Base-by-base conservation (phyloP, 805 yeast species). In the Saturnispora silvae region DNA sequence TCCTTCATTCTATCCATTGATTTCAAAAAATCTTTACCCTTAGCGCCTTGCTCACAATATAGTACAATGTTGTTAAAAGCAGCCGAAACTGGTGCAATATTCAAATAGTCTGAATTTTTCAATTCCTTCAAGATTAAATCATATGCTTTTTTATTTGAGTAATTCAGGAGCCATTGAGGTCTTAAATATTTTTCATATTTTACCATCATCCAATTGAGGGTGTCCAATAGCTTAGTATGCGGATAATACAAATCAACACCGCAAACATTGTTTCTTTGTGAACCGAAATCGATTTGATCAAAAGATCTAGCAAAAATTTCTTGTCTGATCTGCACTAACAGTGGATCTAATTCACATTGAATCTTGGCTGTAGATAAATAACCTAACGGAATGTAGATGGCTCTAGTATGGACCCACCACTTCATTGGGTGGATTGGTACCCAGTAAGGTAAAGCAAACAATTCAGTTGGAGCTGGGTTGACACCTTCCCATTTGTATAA, bases 341-440 rank as follows among this genome's bases (percentile, higher is more conserved):
- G 58, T 0, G 82, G 80, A 43, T 75, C 80, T 37, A 80, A 48
- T 5, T 67, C 71, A 49, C 85, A 78, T 38, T 67, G 61, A 26
- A 68, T 63, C 39, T 61, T 61, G 22, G 69, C 65, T 34, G 82
- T 63, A 11, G 81, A 74, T 7, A 92, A 54, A 54, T 89, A 92
- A 14, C 96, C 89, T 49, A 89, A 62, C 0, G 97, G 87, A 24
- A 82, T 57, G 50, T 87, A 92, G 17, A 92, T 83, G 1, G 92
- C 95, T 40, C 99, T 67, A 0, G 96, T 87, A 52, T 92, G 99
- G 17, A 89, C 96, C 99, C 99, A 92, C 98, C 97, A 92, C 53
- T 83, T 72, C 25, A 87, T 94, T 1, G 99, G 98, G 52, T 92
- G 97, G 28, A 86, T 65, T 0, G 95, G 94, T 2, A 80, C 50